Evolutionary conservation across 2,329 filamentous ascomycete species (phyloP).

Genomic region (Podosphaera fusca): DNA sequence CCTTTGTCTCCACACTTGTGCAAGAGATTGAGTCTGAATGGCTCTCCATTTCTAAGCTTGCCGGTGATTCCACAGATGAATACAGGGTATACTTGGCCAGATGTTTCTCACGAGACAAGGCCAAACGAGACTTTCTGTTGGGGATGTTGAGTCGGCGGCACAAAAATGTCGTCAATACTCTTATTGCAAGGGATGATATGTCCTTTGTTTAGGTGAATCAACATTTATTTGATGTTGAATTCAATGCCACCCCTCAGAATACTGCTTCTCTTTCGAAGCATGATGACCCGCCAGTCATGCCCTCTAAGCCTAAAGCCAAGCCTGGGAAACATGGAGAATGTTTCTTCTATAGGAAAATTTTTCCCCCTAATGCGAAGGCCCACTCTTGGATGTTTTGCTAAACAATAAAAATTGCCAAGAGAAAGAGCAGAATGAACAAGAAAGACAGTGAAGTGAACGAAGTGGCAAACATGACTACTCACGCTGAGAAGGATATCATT

Average conservation of each 20-base stretch:
- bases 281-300: background rate
- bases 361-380: too few relatives aligned
- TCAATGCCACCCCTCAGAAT: background rate
- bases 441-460: too few relatives aligned
- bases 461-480: too few relatives aligned
- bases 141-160: background rate
- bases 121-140: background rate
- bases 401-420: too few relatives aligned
- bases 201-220: background rate
- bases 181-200: background rate
- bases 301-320: background rate
- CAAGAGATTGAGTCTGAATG: background rate
- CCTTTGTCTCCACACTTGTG: background rate
- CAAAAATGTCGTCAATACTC: background rate
- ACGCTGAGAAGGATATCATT: background rate
- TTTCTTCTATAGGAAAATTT: background rate
- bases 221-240: background rate
- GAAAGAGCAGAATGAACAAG: too few relatives aligned
- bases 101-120: background rate
- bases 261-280: background rate
- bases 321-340: background rate
- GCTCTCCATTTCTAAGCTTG: background rate
- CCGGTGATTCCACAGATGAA: background rate
- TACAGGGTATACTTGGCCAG: background rate
- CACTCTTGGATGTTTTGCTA: too few relatives aligned